Base-by-base conservation (phyloP, 768 basidiomycete genomes). In the Boletus barrowsii region DNA sequence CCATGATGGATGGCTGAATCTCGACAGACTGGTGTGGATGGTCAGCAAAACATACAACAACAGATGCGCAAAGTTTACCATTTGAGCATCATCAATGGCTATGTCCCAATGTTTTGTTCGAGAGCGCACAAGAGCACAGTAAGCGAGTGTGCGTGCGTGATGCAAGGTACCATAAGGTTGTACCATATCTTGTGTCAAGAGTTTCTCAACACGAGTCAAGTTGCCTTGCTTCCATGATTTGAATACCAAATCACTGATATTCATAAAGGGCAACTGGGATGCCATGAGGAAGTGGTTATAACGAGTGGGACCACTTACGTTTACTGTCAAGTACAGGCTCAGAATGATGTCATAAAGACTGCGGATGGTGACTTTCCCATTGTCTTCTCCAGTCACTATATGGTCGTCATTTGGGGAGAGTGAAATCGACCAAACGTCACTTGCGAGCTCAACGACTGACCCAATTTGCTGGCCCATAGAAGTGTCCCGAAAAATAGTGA, bases 1-100 rank as follows among this genome's bases (percentile, higher is more conserved):
- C 60, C 4, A 61, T 43, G 1, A 50, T 41, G 1, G 61, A 58
- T 10, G 10, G 39, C 17, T 49, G 49, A 15, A 43, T 9, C 5
- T 58, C 10, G 14, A 54, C 22, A 14, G 60, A 62, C 60, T 43
- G 7, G 1, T 4, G 10, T 10, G 5, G 11, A 32, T 5, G 1
- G 37, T 58, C 29, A 58, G 24, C 5, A 26, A 10, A 3, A 17
- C 1, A 26, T 11, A 4, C 0, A 14, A 33, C 4, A 10, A 17
- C 9, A n/a, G 10, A 29, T 10, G 0, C 0, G 3, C 5, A 24
- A 3, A 4, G n/a, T 1, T 33, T 22, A 61, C 59, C 49, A 15
- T 15, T 36, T 41, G 55, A 0, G 53, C 58, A 29, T 60, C 58
- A 2, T 49, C 45, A 14, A 54, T 24, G 9, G 56, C 56, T 10